phyloP scores from a whole-genome alignment of 495 filamentous ascomycete genomes.

The Bathelium albidoporum region DNA sequence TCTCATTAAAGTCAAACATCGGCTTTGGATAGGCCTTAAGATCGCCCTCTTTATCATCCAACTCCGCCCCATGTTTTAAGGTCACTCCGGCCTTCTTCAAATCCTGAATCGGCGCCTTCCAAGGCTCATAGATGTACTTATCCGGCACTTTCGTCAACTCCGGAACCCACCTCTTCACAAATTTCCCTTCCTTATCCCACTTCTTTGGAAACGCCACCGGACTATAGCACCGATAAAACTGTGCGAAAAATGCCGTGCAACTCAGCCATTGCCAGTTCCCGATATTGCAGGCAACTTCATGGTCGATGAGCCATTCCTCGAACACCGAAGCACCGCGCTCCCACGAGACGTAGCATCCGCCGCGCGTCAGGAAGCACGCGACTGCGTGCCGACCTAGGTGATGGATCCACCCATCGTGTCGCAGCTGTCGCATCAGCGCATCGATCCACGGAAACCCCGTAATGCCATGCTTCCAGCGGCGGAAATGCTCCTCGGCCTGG shows the following conservation, averaged over 20 bases:
- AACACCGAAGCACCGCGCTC: slow-evolving; percentile 65
- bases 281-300: slow-evolving; percentile 57
- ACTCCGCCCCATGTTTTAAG: slow-evolving; percentile 41
- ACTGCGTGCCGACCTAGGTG: slow-evolving; percentile 62
- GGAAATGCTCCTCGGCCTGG: slow-evolving; percentile 50
- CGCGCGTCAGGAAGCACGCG: slow-evolving; percentile 61
- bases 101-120: slow-evolving; percentile 52
- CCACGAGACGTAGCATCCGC: slow-evolving; percentile 64
- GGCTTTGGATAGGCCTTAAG: slow-evolving; percentile 50
- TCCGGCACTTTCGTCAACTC: slow-evolving; percentile 48
- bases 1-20: slow-evolving; percentile 59
- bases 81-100: slow-evolving; percentile 49
- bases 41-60: slow-evolving; percentile 26
- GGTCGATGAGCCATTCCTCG: slow-evolving; percentile 60
- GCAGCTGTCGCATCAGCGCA: slow-evolving; percentile 63
- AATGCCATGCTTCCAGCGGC: slow-evolving; percentile 51
- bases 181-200: slow-evolving; percentile 51
- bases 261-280: slow-evolving; percentile 72
- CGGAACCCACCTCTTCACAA: slow-evolving; percentile 51
- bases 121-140: slow-evolving; percentile 67
- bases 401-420: slow-evolving; percentile 61
- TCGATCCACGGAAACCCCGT: slow-evolving; percentile 70
- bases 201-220: slow-evolving; percentile 58
- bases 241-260: slow-evolving; percentile 57
- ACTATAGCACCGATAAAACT: slow-evolving; percentile 57